Conservation (phyloP, 192 early-diverging fungal genomes). For the Jimgerdemannia lactiflua region DNA sequence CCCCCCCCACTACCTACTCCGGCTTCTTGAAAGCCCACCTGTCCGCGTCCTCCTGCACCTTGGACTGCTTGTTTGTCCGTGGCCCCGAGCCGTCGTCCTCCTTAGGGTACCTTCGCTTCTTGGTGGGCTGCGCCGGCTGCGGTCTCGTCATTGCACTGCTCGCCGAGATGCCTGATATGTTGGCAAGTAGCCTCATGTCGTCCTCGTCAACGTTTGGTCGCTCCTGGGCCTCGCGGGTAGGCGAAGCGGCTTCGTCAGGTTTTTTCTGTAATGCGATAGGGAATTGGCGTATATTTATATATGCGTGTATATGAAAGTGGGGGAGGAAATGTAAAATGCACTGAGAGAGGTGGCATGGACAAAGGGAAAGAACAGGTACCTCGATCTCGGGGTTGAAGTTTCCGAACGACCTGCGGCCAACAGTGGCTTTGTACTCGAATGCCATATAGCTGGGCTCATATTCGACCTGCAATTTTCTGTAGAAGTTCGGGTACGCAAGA, state of each 20-base stretch:
- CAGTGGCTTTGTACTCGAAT: background rate
- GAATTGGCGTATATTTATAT: too few species aligned
- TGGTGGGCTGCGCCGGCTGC: background rate
- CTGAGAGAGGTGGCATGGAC: background rate
- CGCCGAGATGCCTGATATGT: background rate
- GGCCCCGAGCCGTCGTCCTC: background rate
- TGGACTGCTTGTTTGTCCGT: background rate
- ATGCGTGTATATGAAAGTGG: too few species aligned
- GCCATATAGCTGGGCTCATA: background rate
- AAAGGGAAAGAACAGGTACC: background rate
- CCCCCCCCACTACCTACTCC: background rate
- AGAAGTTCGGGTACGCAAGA: too few species aligned
- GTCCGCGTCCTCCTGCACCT: background rate
- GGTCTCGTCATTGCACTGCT: background rate
- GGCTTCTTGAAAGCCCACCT: background rate
- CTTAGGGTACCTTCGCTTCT: background rate
- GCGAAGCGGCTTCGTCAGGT: background rate
- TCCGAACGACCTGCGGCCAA: background rate
- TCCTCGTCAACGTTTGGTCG: background rate
- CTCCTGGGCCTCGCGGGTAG: background rate
- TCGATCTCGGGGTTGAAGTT: background rate
- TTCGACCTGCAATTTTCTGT: background rate
- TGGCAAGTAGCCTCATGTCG: background rate
- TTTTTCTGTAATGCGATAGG: background rate
- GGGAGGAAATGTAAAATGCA: too few species aligned